Evolutionary conservation across 1,139 yeast species (phyloP).

Genomic region (Wickerhamomyces sp.): DNA sequence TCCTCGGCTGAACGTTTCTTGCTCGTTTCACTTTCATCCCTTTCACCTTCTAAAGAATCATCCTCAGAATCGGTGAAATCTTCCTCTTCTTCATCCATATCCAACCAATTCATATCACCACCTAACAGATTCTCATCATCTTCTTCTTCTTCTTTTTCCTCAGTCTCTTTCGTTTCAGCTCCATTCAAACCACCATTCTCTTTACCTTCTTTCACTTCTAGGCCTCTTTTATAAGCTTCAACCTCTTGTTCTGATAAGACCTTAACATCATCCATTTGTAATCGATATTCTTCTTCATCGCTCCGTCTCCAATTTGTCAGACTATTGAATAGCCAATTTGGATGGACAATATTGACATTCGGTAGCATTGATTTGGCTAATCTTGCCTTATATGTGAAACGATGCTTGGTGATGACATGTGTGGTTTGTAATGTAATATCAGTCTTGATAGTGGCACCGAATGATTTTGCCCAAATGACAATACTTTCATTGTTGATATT

Average conservation of each 20-base stretch:
- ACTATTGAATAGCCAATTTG: slow-evolving; percentile 90
- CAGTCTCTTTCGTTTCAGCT: slow-evolving; percentile 4
- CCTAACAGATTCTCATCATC: slow-evolving; percentile 22
- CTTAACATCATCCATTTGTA: slow-evolving; percentile 41
- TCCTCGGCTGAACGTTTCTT: slow-evolving; percentile 4
- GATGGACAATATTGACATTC: slow-evolving; percentile 71
- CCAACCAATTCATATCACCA: slow-evolving; percentile 28
- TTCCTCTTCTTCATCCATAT: slow-evolving; percentile 26
- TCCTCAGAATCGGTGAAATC: slow-evolving; percentile 26
- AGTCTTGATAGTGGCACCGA: slow-evolving; percentile 82
- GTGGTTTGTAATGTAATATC: slow-evolving; percentile 76
- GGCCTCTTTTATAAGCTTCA: slow-evolving; percentile 24
- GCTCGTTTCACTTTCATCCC: slow-evolving; percentile 21
- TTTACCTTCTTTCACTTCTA: slow-evolving; percentile 17
- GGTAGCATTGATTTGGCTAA: slow-evolving; percentile 61
- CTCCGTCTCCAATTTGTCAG: slow-evolving; percentile 72
- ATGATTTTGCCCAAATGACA: slow-evolving; percentile 86
- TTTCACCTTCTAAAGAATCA: slow-evolving; percentile 27
- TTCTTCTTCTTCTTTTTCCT: slow-evolving; percentile 14
- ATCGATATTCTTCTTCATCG: slow-evolving; percentile 54
- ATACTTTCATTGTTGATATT: slow-evolving; percentile 72
- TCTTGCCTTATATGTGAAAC: slow-evolving; percentile 75
- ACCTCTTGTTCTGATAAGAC: slow-evolving; percentile 34
- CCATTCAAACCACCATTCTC: slow-evolving; percentile 4
- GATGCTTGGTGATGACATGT: slow-evolving; percentile 78